A percentile compares a stretch with the other conserved stretches of the same genome.
Evolutionary conservation across 352 stramenopile species (phyloP).

Genomic region (Pythium myriotylum): DNA sequence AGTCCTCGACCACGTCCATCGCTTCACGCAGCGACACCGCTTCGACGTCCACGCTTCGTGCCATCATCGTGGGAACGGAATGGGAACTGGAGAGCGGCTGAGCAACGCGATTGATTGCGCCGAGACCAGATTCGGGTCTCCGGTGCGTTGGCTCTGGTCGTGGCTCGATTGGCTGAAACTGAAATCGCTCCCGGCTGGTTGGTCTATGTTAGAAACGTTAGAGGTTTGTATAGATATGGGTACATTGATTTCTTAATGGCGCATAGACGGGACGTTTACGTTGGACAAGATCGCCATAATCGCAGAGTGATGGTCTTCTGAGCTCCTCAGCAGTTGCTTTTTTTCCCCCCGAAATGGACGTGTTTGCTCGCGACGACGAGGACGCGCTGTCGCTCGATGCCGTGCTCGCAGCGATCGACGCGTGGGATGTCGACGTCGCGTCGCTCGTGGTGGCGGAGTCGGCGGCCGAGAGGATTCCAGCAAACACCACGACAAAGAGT

Average conservation of each 20-base stretch:
- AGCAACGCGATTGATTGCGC: no score
- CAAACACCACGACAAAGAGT: neutral
- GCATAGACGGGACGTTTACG: constrained; percentile 1
- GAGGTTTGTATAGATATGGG: constrained; percentile 2
- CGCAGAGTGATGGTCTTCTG: constrained; percentile 8
- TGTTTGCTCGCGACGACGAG: neutral
- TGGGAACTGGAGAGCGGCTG: no score
- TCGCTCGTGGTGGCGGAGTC: neutral
- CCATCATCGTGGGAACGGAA: no score
- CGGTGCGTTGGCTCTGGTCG: no score
- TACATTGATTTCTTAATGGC: constrained; percentile 4
- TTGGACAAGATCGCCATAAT: neutral
- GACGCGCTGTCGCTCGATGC: neutral
- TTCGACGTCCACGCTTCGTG: no score
- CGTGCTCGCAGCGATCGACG: constrained; percentile 7
- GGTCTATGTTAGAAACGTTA: no score
- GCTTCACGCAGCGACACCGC: no score
- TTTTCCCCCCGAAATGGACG: neutral
- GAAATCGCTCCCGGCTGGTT: no score
- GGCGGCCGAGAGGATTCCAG: neutral
- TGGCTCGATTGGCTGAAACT: no score
- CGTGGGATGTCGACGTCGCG: constrained; percentile 4
- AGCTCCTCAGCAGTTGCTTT: neutral
- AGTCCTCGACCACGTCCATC: no score
- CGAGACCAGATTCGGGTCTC: no score